Evolutionary conservation across 2,329 filamentous ascomycete species (phyloP), one percentile per base, ranked within the genome.

Genomic region (Colletotrichum lentis): DNA sequence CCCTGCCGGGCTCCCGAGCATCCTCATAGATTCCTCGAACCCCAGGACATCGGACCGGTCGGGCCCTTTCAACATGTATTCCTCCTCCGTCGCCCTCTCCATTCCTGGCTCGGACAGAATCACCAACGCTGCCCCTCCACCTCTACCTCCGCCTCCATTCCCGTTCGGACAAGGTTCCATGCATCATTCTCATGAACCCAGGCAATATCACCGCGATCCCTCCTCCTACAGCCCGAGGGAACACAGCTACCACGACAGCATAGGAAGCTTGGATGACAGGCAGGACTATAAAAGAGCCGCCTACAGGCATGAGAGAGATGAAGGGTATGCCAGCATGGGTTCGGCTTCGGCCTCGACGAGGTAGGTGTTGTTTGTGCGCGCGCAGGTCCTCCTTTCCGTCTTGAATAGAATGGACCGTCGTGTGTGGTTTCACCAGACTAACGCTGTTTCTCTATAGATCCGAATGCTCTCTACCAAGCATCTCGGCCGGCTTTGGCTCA

Each of bases 61-160:
- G 39, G 72, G 74, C 55, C 71, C 74, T 44, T 80, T 75, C 67
- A 71, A 76, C 60, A 71, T 75, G 62, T 79, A 76, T 70, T 72
- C 74, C 3, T 71, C 70, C 12, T 71, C 70, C 2, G 64, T 66
- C 53, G 79, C 81, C 49, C 78, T 84, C 74, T 75, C 79, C 56
- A 84, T 84, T 67, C 82, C 80, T 41, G 80, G 80, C 56, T 73
- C 77, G 16, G 70, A 72, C 52, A 74, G 73, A 65, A 70, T 74
- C 67, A 73, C 77, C 69, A 53, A 53, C 50, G 50, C 50, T 2
- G 80, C 76, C 3, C 82, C 82, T 69, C 82, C 82, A 59, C 78
- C 82, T 43, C 71, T 84, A 52, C 82, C 82, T n/a, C 82, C 82
- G n/a, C 82, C 82, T 5, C 76, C 76, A 55, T 73, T 78, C 5